Evolutionary conservation across 208 protist genomes (phyloP).

Genomic region (Wallacemonas sp.): DNA sequence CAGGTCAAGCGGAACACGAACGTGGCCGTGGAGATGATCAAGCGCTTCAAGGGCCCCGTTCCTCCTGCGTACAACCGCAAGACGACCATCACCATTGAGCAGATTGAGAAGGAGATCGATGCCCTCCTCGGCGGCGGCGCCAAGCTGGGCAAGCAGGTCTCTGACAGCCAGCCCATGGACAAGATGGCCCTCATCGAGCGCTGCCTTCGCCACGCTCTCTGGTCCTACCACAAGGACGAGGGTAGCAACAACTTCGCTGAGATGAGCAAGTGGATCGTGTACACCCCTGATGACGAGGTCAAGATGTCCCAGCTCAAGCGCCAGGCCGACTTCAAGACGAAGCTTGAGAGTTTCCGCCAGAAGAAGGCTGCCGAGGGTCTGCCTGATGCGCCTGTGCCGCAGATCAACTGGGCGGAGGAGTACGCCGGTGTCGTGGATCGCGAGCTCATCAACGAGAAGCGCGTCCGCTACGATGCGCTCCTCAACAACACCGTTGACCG

Average conservation of each 20-base stretch:
- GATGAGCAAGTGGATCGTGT: constrained; percentile 91
- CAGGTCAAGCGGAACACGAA: constrained; percentile 89
- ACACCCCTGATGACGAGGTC: constrained; percentile 87
- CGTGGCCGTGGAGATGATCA: constrained; percentile 90
- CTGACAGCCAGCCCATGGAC: constrained; percentile 90
- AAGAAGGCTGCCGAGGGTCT: constrained; percentile 61
- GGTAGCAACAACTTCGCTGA: constrained; percentile 83
- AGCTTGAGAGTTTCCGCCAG: constrained; percentile 75
- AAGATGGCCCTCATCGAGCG: constrained; percentile 91
- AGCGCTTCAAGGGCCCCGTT: constrained; percentile 75
- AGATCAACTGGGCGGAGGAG: constrained; percentile 79
- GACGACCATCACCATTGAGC: constrained; percentile 75
- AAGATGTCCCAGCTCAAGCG: constrained; percentile 76
- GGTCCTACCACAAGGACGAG: constrained; percentile 92
- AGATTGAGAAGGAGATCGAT: constrained; percentile 91
- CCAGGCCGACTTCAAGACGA: constrained; percentile 74
- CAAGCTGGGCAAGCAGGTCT: constrained; percentile 68
- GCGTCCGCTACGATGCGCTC: constrained; percentile 85
- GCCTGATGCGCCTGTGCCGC: constrained; percentile 60
- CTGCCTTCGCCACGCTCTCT: constrained; percentile 90
- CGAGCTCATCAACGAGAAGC: constrained; percentile 89
- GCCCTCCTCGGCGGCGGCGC: constrained; percentile 77
- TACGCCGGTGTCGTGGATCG: constrained; percentile 80
- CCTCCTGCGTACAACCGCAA: constrained; percentile 84
- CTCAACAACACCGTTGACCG: constrained; percentile 74